Evolutionary conservation across 306 rosid species (phyloP).

Genomic region (Rosa rugosa): DNA sequence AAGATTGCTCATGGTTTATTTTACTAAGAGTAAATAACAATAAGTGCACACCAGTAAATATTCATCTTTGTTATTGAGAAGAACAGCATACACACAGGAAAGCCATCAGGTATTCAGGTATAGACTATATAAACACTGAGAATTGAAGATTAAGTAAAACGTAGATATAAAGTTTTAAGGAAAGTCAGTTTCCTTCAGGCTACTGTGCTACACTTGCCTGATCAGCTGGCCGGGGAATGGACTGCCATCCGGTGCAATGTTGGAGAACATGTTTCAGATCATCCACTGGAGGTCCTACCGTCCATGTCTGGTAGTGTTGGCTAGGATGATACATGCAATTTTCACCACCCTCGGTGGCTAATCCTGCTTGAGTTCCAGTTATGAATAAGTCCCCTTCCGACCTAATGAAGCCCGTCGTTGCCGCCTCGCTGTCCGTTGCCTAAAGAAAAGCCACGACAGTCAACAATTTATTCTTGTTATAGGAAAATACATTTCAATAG

Average conservation of each 20-base stretch:
- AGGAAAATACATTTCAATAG: background rate
- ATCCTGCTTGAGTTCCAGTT: conserved; percentile 67
- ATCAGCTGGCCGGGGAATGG: conserved; percentile 62
- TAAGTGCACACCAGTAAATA: background rate
- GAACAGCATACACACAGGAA: background rate
- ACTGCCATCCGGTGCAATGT: conserved; percentile 76
- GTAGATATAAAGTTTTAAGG: background rate
- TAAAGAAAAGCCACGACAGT: conserved; percentile 22
- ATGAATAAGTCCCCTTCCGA: conserved; percentile 87
- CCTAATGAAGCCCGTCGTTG: conserved; percentile 57
- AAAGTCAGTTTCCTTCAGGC: background rate
- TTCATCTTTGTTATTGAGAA: background rate
- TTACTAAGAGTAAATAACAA: background rate
- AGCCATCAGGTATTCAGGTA: background rate
- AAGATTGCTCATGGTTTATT: background rate
- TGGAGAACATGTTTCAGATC: conserved; percentile 69
- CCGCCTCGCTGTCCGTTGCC: conserved; percentile 78
- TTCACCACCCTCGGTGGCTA: conserved; percentile 32
- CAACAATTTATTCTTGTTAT: conserved; percentile 15
- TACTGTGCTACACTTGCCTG: conserved; percentile 20
- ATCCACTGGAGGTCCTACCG: conserved; percentile 56
- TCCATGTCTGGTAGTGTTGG: conserved; percentile 61
- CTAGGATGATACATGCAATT: conserved; percentile 60
- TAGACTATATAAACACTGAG: background rate
- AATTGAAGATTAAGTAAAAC: background rate